Percentiles rank a stretch among this genome's conserved stretches.
These are phyloP conservation scores for Neostapfia colusana DNA, from an alignment of 176 grass and related monocot species.

Conservation along the genomic window DNA sequence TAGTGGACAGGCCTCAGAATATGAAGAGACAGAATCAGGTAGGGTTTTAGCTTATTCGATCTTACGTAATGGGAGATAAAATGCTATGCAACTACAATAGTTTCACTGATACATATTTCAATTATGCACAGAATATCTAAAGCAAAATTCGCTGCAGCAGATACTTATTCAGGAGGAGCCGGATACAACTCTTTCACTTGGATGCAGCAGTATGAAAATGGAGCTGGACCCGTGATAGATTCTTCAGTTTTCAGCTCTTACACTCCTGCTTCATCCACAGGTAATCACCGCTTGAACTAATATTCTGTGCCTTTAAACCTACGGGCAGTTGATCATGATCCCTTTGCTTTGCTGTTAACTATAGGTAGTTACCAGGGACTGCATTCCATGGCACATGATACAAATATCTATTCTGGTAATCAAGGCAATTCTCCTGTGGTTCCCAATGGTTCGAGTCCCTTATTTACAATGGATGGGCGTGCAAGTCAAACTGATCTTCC, in stretches of 20 bases:
- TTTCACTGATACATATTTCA: slow-evolving; percentile 92
- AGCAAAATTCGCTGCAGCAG: slow-evolving; percentile 85
- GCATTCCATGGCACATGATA: slow-evolving; percentile 30
- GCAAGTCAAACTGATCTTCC: slow-evolving; percentile 46
- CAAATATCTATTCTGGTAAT: slow-evolving; percentile 36
- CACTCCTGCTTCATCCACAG: slow-evolving; percentile 39
- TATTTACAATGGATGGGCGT: slow-evolving; percentile 27
- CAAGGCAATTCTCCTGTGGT: slow-evolving; percentile 46
- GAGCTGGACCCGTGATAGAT: slow-evolving; percentile 58
- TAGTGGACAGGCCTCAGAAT: slow-evolving; percentile 80
- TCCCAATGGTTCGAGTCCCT: slow-evolving; percentile 40
- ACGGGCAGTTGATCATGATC: slow-evolving; percentile 26
- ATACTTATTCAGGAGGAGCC: slow-evolving; percentile 69
- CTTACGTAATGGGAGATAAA: slow-evolving; percentile 45
- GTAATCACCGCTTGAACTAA: slow-evolving; percentile 36
- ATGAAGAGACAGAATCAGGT: slow-evolving; percentile 96
- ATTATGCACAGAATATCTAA: slow-evolving; percentile 97
- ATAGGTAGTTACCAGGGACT: slow-evolving; percentile 52
- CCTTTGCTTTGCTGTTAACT: slow-evolving; percentile 18
- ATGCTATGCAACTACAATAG: slow-evolving; percentile 46
- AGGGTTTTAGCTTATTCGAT: slow-evolving; percentile 31
- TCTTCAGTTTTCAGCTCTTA: slow-evolving; percentile 35
- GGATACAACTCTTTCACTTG: slow-evolving; percentile 84
- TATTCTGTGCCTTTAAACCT: slow-evolving; percentile 5
- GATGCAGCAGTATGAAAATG: slow-evolving; percentile 79